These are phyloP conservation scores for Annulohypoxylon maeteangense DNA, from an alignment of 495 filamentous ascomycete species.

Conservation along the genomic window DNA sequence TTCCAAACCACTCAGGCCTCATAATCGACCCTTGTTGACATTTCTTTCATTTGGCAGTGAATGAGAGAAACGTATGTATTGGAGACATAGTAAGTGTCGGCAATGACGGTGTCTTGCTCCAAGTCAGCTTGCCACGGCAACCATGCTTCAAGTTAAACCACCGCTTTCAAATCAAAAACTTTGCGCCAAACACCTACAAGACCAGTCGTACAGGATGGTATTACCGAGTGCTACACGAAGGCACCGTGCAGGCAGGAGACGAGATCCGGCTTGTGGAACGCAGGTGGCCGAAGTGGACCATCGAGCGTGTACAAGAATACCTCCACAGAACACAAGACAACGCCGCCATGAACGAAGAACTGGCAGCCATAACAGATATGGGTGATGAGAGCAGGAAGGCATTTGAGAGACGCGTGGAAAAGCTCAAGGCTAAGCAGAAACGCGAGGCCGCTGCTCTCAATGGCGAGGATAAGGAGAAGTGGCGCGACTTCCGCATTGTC, in stretches of 20 bases:
- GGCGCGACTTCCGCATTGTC: slow-evolving; percentile 57
- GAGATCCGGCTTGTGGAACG: slow-evolving; percentile 57
- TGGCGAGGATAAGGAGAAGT: slow-evolving; percentile 46
- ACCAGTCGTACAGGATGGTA: slow-evolving; percentile 65
- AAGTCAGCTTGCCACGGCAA: slow-evolving; percentile 62
- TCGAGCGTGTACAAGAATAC: slow-evolving; percentile 66
- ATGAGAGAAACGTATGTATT: slow-evolving; percentile 68
- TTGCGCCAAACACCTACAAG: slow-evolving; percentile 63
- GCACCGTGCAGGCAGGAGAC: slow-evolving; percentile 60
- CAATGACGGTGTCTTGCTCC: slow-evolving; percentile 51
- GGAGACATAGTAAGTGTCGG: slow-evolving; percentile 62
- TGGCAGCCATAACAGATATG: slow-evolving; percentile 58
- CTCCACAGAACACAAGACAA: slow-evolving; percentile 60
- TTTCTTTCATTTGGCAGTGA: slow-evolving; percentile 46
- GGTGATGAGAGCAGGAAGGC: slow-evolving; percentile 57
- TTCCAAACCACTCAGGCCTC: not conserved
- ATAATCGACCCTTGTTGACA: not conserved
- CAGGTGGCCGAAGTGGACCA: slow-evolving; percentile 62
- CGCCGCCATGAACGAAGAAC: slow-evolving; percentile 55
- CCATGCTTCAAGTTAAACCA: slow-evolving; percentile 69
- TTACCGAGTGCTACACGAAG: slow-evolving; percentile 61
- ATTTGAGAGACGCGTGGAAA: slow-evolving; percentile 54
- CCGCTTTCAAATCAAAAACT: slow-evolving; percentile 64
- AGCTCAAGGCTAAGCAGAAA: slow-evolving; percentile 45
- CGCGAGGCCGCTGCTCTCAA: slow-evolving; percentile 44